Evolutionary conservation across 129 eudicot genomes (phyloP), one percentile per base, ranked within the genome.

Genomic region (Lonicera japonica): DNA sequence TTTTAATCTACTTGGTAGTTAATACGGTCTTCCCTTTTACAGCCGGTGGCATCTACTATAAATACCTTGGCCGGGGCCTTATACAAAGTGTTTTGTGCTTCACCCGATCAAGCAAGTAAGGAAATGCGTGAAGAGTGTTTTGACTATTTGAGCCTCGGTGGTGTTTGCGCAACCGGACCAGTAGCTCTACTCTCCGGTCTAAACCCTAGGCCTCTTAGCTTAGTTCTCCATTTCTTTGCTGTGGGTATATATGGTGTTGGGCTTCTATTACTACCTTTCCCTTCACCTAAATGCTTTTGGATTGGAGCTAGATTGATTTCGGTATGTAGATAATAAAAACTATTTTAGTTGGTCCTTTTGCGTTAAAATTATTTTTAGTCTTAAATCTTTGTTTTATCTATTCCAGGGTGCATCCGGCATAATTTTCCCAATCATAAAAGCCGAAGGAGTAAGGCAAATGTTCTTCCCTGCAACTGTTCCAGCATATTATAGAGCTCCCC

Each of bases 261-360:
- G 21, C 56, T 8, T 21, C 23, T 51, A 11, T 17, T 51, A 17
- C 55, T 51, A 15, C 55, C 55, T 6, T 51, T 51, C 16, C 55
- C 55, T 11, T 51, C 55, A 16, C 23, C 55, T 15, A 51, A 51
- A 51, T 20, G 55, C 17, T 18, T 15, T 1, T 17, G 21, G 55
- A 18, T 51, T 51, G 55, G 55, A 5, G 55, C 23, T 51, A 51
- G 55, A 51, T 17, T 51, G 21, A 51, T 51, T 51, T 51, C 56
- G 21, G 56, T 51, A 15, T 2, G 56, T 51, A 16, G 8, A 15
- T 21, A 11, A 51, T 15, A 16, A 18, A 51, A 17, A 51, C 4
- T 14, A 51, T 4, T 18, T 11, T 16, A 11, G 8, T 9, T 17
- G 0, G 8, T 51, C 1, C 5, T 21, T 14, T 51, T 16, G 18